Conservation (phyloP, 495 filamentous ascomycete genomes). For the Aspergillus carlsbadensis region DNA sequence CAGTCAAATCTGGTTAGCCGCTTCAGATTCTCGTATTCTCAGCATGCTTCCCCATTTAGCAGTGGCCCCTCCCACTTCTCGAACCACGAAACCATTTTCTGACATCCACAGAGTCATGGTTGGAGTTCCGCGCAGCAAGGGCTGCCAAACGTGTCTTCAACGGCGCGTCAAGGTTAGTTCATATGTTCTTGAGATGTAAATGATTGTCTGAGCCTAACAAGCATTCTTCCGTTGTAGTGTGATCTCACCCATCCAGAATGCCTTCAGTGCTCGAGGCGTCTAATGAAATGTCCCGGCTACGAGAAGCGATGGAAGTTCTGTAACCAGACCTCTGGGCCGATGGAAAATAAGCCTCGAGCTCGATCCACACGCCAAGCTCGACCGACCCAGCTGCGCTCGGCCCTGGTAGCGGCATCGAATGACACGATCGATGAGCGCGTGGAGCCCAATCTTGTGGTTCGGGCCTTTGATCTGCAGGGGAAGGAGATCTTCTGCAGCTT, state of each 20-base stretch:
- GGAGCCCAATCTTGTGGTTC: conserved; percentile 15
- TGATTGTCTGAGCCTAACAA: not conserved
- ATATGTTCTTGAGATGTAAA: not conserved
- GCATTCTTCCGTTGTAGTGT: conserved; percentile 13
- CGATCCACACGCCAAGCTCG: not conserved
- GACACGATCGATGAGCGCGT: conserved; percentile 16
- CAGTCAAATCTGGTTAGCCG: too few species aligned
- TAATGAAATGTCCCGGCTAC: conserved; percentile 28
- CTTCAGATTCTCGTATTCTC: conserved; percentile 10
- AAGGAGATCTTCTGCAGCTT: conserved; percentile 19
- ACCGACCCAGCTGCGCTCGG: not conserved
- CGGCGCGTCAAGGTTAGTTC: conserved; percentile 24
- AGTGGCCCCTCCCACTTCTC: not conserved
- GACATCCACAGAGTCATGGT: not conserved
- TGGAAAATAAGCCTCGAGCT: not conserved
- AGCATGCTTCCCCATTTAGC: conserved; percentile 12
- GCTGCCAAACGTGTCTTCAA: conserved; percentile 17
- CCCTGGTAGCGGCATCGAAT: not conserved
- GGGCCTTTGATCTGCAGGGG: conserved; percentile 15
- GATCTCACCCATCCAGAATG: conserved; percentile 24
- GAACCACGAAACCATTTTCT: not conserved
- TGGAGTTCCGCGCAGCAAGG: conserved; percentile 15
- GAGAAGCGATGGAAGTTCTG: conserved; percentile 21
- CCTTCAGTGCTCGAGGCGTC: conserved; percentile 22
- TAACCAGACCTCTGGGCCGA: conserved; percentile 1